A percentile compares a stretch with the other conserved stretches of the same genome.
Conservation (phyloP, 805 yeast species). For the Teunomyces panamensis region DNA sequence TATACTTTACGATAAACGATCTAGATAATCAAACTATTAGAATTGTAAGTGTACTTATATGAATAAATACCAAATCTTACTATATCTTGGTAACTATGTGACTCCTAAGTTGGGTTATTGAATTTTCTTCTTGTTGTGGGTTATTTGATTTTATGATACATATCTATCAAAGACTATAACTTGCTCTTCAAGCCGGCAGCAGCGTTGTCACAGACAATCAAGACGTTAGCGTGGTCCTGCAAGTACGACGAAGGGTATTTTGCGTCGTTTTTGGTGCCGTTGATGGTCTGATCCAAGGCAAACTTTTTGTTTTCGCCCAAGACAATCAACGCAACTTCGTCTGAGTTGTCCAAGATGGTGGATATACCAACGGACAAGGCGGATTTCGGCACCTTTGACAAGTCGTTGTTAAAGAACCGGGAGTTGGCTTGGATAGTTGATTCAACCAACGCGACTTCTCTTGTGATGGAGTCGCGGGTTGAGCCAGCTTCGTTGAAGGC, state of each 20-base stretch:
- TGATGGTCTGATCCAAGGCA: constrained; percentile 47
- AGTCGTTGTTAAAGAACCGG: constrained; percentile 48
- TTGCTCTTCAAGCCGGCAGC: constrained; percentile 41
- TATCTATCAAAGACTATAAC: constrained; percentile 17
- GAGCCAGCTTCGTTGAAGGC: constrained; percentile 62
- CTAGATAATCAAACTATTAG: no score
- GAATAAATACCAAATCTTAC: no score
- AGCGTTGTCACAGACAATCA: constrained; percentile 46
- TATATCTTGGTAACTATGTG: no score
- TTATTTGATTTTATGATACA: no score
- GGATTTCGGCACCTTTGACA: constrained; percentile 45
- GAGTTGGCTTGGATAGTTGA: constrained; percentile 53
- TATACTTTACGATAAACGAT: no score
- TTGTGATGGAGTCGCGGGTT: constrained; percentile 41
- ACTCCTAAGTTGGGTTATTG: no score
- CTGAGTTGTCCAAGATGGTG: constrained; percentile 53
- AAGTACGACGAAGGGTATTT: constrained; percentile 50
- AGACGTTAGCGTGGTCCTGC: constrained; percentile 44
- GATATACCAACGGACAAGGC: constrained; percentile 59
- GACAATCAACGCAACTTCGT: constrained; percentile 50
- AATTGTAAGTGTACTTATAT: no score
- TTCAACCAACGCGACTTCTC: constrained; percentile 45
- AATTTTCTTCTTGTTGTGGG: no score
- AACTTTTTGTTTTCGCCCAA: constrained; percentile 45
- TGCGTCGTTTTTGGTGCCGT: constrained; percentile 35